phyloP scores from a whole-genome alignment of 208 protist genomes.

The Acanthamoeba quina region DNA sequence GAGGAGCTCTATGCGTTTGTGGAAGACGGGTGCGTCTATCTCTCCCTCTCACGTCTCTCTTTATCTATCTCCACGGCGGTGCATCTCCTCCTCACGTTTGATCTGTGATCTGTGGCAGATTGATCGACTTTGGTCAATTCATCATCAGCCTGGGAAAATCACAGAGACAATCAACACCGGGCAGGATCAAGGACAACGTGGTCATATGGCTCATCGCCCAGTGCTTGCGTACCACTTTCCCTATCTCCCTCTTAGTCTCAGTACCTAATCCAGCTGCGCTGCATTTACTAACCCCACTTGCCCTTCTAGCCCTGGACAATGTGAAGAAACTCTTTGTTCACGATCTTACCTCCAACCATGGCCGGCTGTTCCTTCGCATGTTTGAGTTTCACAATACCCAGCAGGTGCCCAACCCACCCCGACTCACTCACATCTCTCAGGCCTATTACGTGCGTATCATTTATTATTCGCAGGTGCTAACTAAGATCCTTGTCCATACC shows the following conservation, averaged over 20 bases:
- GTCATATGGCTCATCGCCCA: constrained; percentile 57
- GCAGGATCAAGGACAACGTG: constrained; percentile 41
- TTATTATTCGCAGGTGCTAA: too few species aligned
- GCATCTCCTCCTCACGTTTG: too few species aligned
- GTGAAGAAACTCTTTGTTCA: constrained; percentile 59
- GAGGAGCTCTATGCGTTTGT: constrained; percentile 56
- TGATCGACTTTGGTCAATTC: constrained; percentile 68
- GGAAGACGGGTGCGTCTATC: neutral
- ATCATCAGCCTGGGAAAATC: constrained; percentile 2
- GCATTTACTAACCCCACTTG: neutral
- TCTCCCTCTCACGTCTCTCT: too few species aligned
- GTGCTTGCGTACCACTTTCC: constrained; percentile 16
- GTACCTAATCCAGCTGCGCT: too few species aligned
- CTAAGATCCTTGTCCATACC: too few species aligned
- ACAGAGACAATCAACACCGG: neutral
- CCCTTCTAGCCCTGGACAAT: constrained; percentile 32
- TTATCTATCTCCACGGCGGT: too few species aligned
- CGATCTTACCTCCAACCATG: constrained; percentile 19
- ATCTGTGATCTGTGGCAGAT: neutral
- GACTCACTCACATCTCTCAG: neutral
- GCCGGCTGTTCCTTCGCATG: constrained; percentile 36
- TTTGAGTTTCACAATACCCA: constrained; percentile 57
- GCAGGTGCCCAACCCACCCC: neutral
- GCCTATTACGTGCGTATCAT: neutral
- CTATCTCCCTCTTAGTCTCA: too few species aligned